These are phyloP conservation scores for Suillus variegatus DNA, from an alignment of 768 basidiomycete species.

Conservation along the genomic window DNA sequence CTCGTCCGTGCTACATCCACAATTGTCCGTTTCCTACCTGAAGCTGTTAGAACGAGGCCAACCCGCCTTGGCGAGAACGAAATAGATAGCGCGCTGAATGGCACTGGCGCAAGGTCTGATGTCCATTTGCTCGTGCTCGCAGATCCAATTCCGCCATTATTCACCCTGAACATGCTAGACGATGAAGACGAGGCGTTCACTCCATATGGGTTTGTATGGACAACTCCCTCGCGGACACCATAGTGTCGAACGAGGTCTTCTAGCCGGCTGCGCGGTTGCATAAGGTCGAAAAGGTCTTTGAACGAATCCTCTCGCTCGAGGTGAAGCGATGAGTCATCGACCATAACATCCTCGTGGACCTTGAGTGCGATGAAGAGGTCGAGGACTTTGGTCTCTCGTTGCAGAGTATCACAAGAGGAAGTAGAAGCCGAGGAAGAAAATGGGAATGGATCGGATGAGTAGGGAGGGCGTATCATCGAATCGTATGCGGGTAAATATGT, in stretches of 20 bases:
- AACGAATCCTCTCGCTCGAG: conserved; percentile 75
- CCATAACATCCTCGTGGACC: conserved; percentile 76
- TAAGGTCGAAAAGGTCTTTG: conserved; percentile 77
- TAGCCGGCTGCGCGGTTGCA: conserved; percentile 71
- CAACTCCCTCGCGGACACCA: conserved; percentile 41
- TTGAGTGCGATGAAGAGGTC: conserved; percentile 82
- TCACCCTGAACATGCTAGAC: conserved; percentile 2
- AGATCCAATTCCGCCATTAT: conserved; percentile 8
- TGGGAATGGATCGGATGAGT: conserved; percentile 81
- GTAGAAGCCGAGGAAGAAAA: conserved; percentile 33
- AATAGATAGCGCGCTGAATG: conserved; percentile 39
- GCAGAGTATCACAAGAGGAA: conserved; percentile 40
- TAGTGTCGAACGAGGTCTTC: conserved; percentile 67
- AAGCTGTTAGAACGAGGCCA: conserved; percentile 35
- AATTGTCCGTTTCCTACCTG: conserved; percentile 50
- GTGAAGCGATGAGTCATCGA: conserved; percentile 73
- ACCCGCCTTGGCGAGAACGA: conserved; percentile 42
- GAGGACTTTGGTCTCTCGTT: conserved; percentile 74
- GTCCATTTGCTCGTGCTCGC: conserved; percentile 1
- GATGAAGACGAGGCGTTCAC: conserved; percentile 7
- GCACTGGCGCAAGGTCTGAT: conserved; percentile 20
- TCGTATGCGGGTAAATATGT: conserved; percentile 70
- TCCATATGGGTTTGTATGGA: conserved; percentile 17
- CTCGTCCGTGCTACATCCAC: conserved; percentile 50
- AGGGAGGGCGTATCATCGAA: conserved; percentile 62